Conservation (phyloP, 257 asterid genomes). For the Solanum neorickii region DNA sequence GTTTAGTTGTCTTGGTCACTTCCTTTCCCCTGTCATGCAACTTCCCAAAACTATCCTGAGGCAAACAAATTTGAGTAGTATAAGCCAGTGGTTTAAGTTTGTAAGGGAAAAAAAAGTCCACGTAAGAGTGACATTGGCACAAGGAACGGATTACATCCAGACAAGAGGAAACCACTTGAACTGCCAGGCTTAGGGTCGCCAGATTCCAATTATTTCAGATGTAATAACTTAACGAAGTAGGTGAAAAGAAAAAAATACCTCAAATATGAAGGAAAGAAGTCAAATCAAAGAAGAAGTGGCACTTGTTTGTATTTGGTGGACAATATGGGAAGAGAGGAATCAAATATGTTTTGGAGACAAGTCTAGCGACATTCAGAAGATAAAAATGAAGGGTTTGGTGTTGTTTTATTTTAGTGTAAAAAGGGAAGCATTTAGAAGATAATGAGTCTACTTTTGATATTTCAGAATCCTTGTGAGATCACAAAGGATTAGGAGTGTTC, state of each 20-base stretch:
- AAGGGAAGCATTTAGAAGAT: background rate
- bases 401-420: background rate
- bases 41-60: constrained; percentile 81
- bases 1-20: constrained; percentile 66
- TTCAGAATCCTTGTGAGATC: background rate
- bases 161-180: background rate
- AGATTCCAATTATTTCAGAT: background rate
- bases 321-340: background rate
- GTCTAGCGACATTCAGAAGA: background rate
- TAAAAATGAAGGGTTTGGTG: background rate
- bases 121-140: background rate
- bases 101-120: background rate
- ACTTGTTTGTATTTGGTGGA: background rate
- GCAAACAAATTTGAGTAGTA: constrained; percentile 1
- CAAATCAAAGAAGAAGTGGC: background rate
- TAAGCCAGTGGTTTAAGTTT: background rate
- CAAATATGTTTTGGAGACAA: background rate
- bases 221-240: background rate
- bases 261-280: background rate
- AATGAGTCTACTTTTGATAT: background rate
- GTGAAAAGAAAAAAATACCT: background rate
- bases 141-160: background rate
- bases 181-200: background rate
- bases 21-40: constrained; percentile 75
- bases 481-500: background rate